A percentile compares a stretch with the other conserved stretches of the same genome.
These are phyloP conservation scores for Penicillium crystallinum DNA, from an alignment of 495 filamentous ascomycete genomes.

Conservation along the genomic window DNA sequence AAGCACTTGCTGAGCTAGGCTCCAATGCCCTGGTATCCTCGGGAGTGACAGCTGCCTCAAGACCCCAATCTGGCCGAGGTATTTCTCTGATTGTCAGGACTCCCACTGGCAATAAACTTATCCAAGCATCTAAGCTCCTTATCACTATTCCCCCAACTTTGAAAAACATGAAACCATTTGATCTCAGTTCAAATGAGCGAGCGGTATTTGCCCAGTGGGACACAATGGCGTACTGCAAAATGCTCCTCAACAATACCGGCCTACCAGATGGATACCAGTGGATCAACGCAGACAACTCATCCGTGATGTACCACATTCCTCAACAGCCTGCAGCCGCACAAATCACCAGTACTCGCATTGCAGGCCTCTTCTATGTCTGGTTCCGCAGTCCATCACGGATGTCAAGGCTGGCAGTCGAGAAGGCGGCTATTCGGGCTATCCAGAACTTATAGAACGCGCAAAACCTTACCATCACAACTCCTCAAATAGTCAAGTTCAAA, in stretches of 20 bases:
- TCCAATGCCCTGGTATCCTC: slow-evolving; percentile 21
- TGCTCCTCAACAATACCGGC: slow-evolving; percentile 14
- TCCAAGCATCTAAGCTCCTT: slow-evolving; percentile 41
- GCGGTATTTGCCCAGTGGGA: slow-evolving; percentile 36
- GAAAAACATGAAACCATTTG: slow-evolving; percentile 29
- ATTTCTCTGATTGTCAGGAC: slow-evolving; percentile 24
- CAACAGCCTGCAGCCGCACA: slow-evolving; percentile 20
- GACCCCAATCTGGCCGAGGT: slow-evolving; percentile 12
- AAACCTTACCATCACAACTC: slow-evolving; percentile 4
- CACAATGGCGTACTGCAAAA: slow-evolving; percentile 12
- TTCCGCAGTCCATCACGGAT: slow-evolving; percentile 8
- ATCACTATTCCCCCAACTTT: slow-evolving; percentile 31
- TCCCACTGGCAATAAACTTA: slow-evolving; percentile 31
- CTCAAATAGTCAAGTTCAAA: slow-evolving; percentile 20
- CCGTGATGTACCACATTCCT: slow-evolving; percentile 20
- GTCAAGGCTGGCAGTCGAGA: slow-evolving; percentile 12
- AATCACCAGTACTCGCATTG: slow-evolving; percentile 15
- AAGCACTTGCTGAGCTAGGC: slow-evolving; percentile 23
- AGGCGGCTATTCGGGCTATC: slow-evolving; percentile 9
- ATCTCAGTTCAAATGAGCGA: slow-evolving; percentile 30
- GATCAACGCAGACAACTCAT: slow-evolving; percentile 6
- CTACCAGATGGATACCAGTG: slow-evolving; percentile 8
- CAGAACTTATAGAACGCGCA: slow-evolving; percentile 12
- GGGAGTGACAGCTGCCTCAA: not conserved
- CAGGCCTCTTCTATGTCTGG: slow-evolving; percentile 9